A percentile compares a stretch with the other conserved stretches of the same genome.
Evolutionary conservation across 306 rosid species (phyloP).

Genomic region (Prunus fruticosa): DNA sequence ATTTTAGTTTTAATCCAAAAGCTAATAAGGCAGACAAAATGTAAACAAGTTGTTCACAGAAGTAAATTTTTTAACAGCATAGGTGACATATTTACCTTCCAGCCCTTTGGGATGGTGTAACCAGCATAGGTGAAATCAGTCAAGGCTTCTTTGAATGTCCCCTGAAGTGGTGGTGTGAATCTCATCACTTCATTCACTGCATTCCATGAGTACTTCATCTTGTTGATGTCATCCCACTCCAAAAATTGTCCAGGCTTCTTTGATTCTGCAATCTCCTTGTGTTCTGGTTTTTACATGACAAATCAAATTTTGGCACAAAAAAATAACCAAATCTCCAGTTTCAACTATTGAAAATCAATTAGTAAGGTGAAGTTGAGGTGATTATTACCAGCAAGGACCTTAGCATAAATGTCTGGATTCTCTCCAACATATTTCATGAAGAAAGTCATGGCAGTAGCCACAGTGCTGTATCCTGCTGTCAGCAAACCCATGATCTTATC

Average conservation of each 20-base stretch:
- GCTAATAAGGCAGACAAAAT: background rate
- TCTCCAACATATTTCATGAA: constrained; percentile 25
- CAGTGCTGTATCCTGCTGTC: constrained; percentile 20
- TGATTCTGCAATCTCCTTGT: constrained; percentile 21
- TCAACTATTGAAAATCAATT: background rate
- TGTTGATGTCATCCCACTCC: constrained; percentile 34
- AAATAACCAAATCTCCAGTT: background rate
- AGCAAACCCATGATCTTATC: constrained; percentile 24
- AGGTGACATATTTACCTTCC: constrained; percentile 25
- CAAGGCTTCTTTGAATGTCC: constrained; percentile 36
- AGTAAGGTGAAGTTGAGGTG: background rate
- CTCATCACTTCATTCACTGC: constrained; percentile 40
- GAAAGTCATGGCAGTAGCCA: constrained; percentile 24
- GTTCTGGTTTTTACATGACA: constrained; percentile 18
- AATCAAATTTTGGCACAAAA: background rate
- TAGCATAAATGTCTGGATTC: constrained; percentile 38
- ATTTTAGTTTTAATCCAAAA: background rate
- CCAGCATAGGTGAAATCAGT: constrained; percentile 33
- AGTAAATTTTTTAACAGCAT: background rate
- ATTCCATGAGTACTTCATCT: constrained; percentile 43
- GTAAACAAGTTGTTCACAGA: background rate
- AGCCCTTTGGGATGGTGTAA: constrained; percentile 39
- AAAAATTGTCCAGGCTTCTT: constrained; percentile 28
- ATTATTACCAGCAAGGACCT: constrained; percentile 38
- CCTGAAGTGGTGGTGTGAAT: constrained; percentile 38